phyloP scores from a whole-genome alignment of 2,329 filamentous ascomycete species.

The Triangularia setosa region DNA sequence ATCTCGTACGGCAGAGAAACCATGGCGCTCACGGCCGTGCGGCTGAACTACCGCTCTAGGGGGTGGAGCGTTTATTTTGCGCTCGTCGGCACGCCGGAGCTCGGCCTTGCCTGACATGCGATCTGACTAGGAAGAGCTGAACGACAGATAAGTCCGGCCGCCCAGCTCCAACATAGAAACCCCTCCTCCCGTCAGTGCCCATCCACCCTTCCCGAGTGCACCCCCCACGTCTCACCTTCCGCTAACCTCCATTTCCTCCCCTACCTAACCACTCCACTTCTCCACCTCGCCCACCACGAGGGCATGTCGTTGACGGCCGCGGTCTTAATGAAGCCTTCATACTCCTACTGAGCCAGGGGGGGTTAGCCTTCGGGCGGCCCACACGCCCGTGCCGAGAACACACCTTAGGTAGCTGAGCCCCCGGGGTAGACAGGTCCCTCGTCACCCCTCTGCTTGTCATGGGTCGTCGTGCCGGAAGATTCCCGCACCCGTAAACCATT shows the following conservation, averaged over 20 bases:
- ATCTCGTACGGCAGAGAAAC: no score
- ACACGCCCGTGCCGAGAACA: conserved; percentile 1
- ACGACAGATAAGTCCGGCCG: no score
- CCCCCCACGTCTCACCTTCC: not conserved
- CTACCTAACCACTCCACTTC: not conserved
- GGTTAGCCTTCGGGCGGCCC: no score
- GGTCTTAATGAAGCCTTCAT: no score
- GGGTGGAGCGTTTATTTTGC: no score
- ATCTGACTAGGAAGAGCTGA: no score
- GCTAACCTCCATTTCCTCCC: not conserved
- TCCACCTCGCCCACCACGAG: not conserved
- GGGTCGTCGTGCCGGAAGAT: not conserved
- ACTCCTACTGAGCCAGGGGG: no score
- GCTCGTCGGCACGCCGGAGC: no score
- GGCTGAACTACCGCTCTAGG: no score
- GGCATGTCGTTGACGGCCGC: not conserved
- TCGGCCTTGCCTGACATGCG: no score
- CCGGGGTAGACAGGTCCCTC: not conserved
- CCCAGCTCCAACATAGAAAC: not conserved
- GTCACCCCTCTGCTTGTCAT: not conserved
- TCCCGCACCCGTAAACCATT: not conserved
- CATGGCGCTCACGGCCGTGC: no score
- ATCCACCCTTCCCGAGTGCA: not conserved
- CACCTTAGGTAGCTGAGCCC: not conserved
- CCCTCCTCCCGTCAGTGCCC: not conserved